A percentile compares a stretch with the other conserved stretches of the same genome.
phyloP scores from a whole-genome alignment of 2,329 filamentous ascomycete species.

The Zasmidium citrigriseum region DNA sequence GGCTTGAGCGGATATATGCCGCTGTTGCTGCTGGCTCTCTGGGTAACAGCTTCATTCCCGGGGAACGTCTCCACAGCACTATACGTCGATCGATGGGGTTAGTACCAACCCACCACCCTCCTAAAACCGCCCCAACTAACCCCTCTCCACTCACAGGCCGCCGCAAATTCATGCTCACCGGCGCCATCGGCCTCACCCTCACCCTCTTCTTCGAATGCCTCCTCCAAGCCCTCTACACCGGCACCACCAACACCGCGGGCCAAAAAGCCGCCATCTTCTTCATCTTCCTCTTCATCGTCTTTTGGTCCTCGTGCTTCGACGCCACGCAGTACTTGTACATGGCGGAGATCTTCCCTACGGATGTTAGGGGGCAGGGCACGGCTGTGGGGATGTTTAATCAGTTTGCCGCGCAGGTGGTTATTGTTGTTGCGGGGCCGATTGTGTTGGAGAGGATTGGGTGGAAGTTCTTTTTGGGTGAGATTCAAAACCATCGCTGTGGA shows the following conservation, averaged over 20 bases:
- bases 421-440: constrained; percentile 42
- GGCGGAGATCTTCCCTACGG: constrained; percentile 48
- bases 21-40: constrained; percentile 46
- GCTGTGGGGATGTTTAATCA: constrained; percentile 41
- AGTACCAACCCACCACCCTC: neutral
- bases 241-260: constrained; percentile 35
- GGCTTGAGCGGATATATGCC: constrained; percentile 42
- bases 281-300: constrained; percentile 45
- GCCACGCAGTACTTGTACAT: constrained; percentile 47
- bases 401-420: constrained; percentile 38
- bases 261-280: constrained; percentile 47
- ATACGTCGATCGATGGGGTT: constrained; percentile 43
- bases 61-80: constrained; percentile 46
- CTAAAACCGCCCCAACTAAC: neutral
- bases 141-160: constrained; percentile 23
- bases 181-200: constrained; percentile 43
- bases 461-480: constrained; percentile 49
- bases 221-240: constrained; percentile 39
- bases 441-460: constrained; percentile 41
- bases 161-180: constrained; percentile 46
- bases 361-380: constrained; percentile 41
- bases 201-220: constrained; percentile 47
- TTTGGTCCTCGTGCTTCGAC: constrained; percentile 48
- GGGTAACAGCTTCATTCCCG: constrained; percentile 41
- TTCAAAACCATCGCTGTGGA: neutral